phyloP scores from a whole-genome alignment of 345 rosid species.

The Cardamine occulta region DNA sequence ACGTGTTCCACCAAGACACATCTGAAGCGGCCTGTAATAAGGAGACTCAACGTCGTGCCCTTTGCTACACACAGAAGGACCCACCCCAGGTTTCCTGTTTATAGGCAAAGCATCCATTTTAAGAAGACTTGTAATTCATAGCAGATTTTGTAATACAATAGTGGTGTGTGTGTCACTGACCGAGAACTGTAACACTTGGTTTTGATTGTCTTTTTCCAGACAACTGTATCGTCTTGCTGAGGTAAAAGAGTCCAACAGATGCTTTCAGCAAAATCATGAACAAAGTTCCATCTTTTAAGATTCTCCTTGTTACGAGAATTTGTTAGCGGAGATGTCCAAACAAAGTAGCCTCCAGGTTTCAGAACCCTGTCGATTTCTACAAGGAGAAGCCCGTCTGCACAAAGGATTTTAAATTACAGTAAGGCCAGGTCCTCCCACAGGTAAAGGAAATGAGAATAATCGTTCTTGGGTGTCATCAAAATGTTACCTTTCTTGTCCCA shows the following conservation, averaged over 20 bases:
- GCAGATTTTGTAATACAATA: slow-evolving; percentile 19
- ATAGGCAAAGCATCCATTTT: slow-evolving; percentile 14
- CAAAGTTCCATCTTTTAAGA: slow-evolving; percentile 71
- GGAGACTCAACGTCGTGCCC: slow-evolving; percentile 89
- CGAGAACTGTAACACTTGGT: slow-evolving; percentile 72
- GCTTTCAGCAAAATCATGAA: slow-evolving; percentile 71
- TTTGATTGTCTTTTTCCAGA: slow-evolving; percentile 90
- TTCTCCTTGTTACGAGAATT: slow-evolving; percentile 74
- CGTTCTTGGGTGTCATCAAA: neutral
- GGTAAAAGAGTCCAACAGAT: slow-evolving; percentile 89
- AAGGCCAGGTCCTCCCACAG: neutral
- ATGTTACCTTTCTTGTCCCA: slow-evolving; percentile 95
- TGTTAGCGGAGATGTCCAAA: slow-evolving; percentile 95
- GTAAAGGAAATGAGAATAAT: neutral
- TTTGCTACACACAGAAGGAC: slow-evolving; percentile 76
- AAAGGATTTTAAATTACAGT: neutral
- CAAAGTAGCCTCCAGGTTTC: slow-evolving; percentile 98
- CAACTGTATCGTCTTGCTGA: slow-evolving; percentile 95
- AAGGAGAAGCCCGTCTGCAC: slow-evolving; percentile 78
- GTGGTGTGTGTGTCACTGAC: slow-evolving; percentile 48
- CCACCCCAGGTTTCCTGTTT: slow-evolving; percentile 77
- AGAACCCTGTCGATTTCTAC: slow-evolving; percentile 90
- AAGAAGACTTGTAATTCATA: slow-evolving; percentile 28
- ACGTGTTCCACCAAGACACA: slow-evolving; percentile 82
- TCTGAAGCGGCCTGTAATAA: slow-evolving; percentile 81